phyloP scores from a whole-genome alignment of 78 protist species.

The Dictyostelium intermedium region DNA sequence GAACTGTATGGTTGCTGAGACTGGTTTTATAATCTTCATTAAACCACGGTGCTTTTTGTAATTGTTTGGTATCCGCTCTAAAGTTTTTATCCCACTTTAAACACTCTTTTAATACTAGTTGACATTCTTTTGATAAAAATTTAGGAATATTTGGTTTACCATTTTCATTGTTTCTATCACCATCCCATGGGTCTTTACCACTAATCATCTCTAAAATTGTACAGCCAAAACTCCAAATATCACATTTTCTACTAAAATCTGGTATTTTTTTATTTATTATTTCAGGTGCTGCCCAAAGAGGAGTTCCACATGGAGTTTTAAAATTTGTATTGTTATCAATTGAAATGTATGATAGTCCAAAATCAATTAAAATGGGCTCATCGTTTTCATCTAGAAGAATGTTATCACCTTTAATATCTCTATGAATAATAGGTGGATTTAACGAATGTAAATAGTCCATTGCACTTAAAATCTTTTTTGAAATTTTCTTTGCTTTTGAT shows the following conservation, averaged over 20 bases:
- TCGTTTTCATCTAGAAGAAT: constrained; percentile 33
- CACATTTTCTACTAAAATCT: not conserved
- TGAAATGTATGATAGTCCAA: not conserved
- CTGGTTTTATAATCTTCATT: no score
- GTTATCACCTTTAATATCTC: constrained; percentile 78
- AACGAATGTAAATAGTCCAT: constrained; percentile 80
- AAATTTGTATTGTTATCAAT: not conserved
- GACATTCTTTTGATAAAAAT: no score
- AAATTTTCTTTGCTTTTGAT: not conserved
- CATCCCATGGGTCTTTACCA: not conserved
- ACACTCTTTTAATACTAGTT: no score
- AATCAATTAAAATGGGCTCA: not conserved
- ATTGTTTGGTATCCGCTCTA: no score
- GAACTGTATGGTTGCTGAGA: no score
- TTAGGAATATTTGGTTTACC: no score
- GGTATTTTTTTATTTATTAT: not conserved
- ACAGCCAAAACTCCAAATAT: not conserved
- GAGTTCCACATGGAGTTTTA: not conserved
- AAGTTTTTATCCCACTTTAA: no score
- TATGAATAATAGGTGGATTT: constrained; percentile 69
- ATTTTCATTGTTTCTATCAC: no score
- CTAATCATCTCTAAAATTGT: not conserved
- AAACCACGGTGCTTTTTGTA: no score
- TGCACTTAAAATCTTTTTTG: constrained; percentile 62
- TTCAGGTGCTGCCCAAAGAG: not conserved